Percentiles rank a stretch among this genome's conserved stretches.
These are phyloP conservation scores for Ophiosphaerella herpotricha DNA, from an alignment of 2,329 filamentous ascomycete genomes.

Conservation along the genomic window DNA sequence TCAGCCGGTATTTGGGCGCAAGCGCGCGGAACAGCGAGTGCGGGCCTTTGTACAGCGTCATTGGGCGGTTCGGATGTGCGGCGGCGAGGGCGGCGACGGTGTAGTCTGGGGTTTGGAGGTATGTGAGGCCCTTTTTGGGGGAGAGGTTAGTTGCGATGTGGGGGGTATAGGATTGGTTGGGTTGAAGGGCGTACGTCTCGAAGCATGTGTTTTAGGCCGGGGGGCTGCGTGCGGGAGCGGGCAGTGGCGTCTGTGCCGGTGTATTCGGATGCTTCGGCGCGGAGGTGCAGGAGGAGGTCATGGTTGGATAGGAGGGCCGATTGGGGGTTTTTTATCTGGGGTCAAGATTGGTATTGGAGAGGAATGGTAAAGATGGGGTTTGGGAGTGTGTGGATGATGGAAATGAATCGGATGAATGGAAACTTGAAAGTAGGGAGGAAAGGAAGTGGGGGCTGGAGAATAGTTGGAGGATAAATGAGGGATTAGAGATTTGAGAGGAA, in stretches of 20 bases:
- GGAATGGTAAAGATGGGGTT: no score
- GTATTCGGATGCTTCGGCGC: conserved; percentile 41
- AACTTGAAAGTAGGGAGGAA: no score
- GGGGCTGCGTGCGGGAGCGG: conserved; percentile 36
- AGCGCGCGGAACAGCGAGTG: conserved; percentile 38
- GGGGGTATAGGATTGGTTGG: background rate
- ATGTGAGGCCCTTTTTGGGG: conserved; percentile 50
- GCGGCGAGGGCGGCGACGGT: conserved; percentile 19
- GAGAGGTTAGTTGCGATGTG: background rate
- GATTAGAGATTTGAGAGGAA: no score
- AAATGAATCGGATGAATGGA: no score
- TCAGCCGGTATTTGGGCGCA: conserved; percentile 36
- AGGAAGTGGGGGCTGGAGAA: no score
- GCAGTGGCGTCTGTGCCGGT: conserved; percentile 33
- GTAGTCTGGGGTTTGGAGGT: conserved; percentile 46
- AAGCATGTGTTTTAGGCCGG: conserved; percentile 65
- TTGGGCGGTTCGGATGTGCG: conserved; percentile 29
- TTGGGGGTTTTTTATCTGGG: conserved; percentile 70
- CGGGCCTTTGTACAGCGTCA: conserved; percentile 42
- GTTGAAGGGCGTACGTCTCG: conserved; percentile 60
- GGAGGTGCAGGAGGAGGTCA: conserved; percentile 64
- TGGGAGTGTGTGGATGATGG: no score
- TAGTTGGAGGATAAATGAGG: no score
- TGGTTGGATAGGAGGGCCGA: conserved; percentile 72
- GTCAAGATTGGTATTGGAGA: no score